Conservation (phyloP, 2,329 filamentous ascomycete species). For the Chrysoporthe cubensis region DNA sequence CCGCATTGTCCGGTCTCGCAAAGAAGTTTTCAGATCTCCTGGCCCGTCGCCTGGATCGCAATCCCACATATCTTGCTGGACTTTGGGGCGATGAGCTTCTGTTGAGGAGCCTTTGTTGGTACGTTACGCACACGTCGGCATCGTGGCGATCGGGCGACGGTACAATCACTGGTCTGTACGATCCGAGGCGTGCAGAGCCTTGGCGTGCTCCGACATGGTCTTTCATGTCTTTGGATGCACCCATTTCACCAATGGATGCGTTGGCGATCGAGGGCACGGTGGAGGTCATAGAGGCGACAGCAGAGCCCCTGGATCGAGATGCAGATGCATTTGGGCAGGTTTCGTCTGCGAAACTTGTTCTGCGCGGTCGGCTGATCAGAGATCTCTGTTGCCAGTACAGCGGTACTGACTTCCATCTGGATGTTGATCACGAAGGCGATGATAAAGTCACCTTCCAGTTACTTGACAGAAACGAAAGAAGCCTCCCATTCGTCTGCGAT, state of each 20-base stretch:
- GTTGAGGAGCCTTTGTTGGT: constrained; percentile 10
- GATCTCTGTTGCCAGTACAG: constrained; percentile 3
- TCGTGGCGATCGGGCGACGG: constrained; percentile 1
- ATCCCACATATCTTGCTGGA: constrained; percentile 14
- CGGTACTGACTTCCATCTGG: constrained; percentile 12
- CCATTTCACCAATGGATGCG: constrained; percentile 6
- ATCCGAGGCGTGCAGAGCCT: constrained; percentile 6
- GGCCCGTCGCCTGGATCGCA: background rate
- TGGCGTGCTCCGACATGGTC: constrained; percentile 20
- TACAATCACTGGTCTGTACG: constrained; percentile 6
- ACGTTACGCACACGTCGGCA: background rate
- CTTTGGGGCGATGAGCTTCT: constrained; percentile 14
- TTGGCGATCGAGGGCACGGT: background rate
- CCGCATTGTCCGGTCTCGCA: constrained; percentile 23
- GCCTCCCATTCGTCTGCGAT: constrained; percentile 8
- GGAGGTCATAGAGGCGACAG: constrained; percentile 1
- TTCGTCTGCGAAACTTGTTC: constrained; percentile 3
- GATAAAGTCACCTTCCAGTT: constrained; percentile 7
- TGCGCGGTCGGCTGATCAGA: constrained; percentile 4
- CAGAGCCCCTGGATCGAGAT: constrained; percentile 1
- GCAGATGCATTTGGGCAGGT: constrained; percentile 8
- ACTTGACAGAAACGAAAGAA: background rate
- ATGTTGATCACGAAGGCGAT: background rate
- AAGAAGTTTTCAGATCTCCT: constrained; percentile 17
- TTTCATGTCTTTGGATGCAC: constrained; percentile 7